These are phyloP conservation scores for Fusarium sp. DNA, from an alignment of 2,329 filamentous ascomycete genomes.

Conservation along the genomic window DNA sequence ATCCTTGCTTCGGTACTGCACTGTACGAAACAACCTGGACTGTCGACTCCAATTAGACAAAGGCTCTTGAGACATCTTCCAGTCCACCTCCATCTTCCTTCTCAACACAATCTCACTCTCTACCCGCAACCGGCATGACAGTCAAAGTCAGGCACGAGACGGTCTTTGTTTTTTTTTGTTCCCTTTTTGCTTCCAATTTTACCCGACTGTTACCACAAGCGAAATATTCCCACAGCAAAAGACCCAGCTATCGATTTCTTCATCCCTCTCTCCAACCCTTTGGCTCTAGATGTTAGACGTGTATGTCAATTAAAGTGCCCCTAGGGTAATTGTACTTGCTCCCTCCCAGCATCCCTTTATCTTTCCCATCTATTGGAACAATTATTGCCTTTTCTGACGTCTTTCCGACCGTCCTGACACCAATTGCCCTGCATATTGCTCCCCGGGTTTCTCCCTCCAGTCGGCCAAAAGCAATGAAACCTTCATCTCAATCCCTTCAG, in stretches of 20 bases:
- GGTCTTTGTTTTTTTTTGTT: slow-evolving; percentile 1
- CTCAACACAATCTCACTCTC: slow-evolving; percentile 16
- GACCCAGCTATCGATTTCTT: slow-evolving; percentile 6
- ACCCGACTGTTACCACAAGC: background rate
- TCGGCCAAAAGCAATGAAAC: slow-evolving; percentile 36
- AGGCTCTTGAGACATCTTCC: slow-evolving; percentile 16
- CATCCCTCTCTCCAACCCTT: slow-evolving; percentile 29
- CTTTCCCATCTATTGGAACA: slow-evolving; percentile 6
- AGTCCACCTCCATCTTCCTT: slow-evolving; percentile 16
- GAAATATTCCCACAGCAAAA: background rate
- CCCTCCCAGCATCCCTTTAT: slow-evolving; percentile 17
- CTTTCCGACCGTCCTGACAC: slow-evolving; percentile 9
- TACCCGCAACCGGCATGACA: slow-evolving; percentile 21
- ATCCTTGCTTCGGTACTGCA: slow-evolving; percentile 11
- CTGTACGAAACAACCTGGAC: slow-evolving; percentile 14
- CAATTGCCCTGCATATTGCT: slow-evolving; percentile 22
- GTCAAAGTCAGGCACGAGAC: background rate
- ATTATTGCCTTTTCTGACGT: slow-evolving; percentile 21
- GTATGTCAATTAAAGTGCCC: background rate
- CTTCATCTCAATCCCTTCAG: slow-evolving; percentile 37
- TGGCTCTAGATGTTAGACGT: background rate
- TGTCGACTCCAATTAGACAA: slow-evolving; percentile 19
- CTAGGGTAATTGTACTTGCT: slow-evolving; percentile 10
- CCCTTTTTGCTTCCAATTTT: background rate
- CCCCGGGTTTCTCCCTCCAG: slow-evolving; percentile 22